These are phyloP conservation scores for Aspergillus felis DNA, from an alignment of 2,329 filamentous ascomycete species.

Conservation along the genomic window DNA sequence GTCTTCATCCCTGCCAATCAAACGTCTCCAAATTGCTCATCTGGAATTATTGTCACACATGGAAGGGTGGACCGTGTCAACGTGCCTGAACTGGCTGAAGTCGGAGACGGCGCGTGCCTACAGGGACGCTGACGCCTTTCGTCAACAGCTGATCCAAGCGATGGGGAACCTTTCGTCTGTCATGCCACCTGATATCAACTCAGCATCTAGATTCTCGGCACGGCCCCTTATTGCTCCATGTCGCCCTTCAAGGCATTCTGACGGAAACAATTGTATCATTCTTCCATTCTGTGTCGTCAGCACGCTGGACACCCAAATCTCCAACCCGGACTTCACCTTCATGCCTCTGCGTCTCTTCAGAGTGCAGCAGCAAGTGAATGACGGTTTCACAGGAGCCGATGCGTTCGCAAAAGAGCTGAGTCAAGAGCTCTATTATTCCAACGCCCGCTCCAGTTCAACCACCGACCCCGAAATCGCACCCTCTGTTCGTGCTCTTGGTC, in stretches of 20 bases:
- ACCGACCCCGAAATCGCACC: slow-evolving; percentile 21
- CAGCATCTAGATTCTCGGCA: slow-evolving; percentile 34
- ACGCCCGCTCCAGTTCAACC: slow-evolving; percentile 21
- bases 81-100: slow-evolving; percentile 34
- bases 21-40: slow-evolving; percentile 54
- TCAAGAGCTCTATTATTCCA: slow-evolving; percentile 54
- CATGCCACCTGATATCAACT: slow-evolving; percentile 39
- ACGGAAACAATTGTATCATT: slow-evolving; percentile 42
- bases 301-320: slow-evolving; percentile 55
- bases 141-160: slow-evolving; percentile 46
- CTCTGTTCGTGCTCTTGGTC: slow-evolving; percentile 16
- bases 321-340: slow-evolving; percentile 54
- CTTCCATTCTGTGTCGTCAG: slow-evolving; percentile 60
- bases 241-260: slow-evolving; percentile 16
- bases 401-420: slow-evolving; percentile 59
- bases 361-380: slow-evolving; percentile 60
- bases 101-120: slow-evolving; percentile 22
- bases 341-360: slow-evolving; percentile 63
- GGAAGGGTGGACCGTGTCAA: slow-evolving; percentile 38
- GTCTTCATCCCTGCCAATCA: slow-evolving; percentile 52
- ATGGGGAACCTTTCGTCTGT: slow-evolving; percentile 35
- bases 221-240: slow-evolving; percentile 36
- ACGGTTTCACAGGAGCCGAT: slow-evolving; percentile 52
- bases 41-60: slow-evolving; percentile 47
- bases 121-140: slow-evolving; percentile 29